Percentiles rank a stretch among this genome's conserved stretches.
Conservation (phyloP, 2,329 filamentous ascomycete genomes). For the Diaporthe humulicola region DNA sequence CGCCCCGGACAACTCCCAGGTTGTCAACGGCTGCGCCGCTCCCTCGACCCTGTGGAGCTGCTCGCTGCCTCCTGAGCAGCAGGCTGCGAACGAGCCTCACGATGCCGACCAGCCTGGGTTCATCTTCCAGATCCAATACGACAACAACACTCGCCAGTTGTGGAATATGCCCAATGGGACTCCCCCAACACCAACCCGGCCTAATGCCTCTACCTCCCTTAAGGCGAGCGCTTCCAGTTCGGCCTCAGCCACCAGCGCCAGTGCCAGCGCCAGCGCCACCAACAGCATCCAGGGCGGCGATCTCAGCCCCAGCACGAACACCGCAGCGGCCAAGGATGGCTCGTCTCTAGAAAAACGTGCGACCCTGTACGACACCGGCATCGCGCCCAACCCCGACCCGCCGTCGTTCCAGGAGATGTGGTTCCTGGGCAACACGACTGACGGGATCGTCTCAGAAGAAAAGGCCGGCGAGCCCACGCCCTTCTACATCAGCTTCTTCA, state of each 20-base stretch:
- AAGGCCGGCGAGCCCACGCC: slow-evolving; percentile 88
- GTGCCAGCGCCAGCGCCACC: slow-evolving; percentile 17
- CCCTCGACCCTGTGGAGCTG: slow-evolving; percentile 89
- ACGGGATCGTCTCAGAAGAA: slow-evolving; percentile 72
- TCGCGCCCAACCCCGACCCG: slow-evolving; percentile 67
- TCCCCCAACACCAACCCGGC: slow-evolving; percentile 42
- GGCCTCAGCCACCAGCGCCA: slow-evolving; percentile 3
- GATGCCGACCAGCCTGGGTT: slow-evolving; percentile 81
- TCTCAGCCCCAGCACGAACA: slow-evolving; percentile 9
- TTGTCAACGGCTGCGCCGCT: slow-evolving; percentile 77
- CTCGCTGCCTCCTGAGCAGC: slow-evolving; percentile 82
- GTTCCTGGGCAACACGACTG: slow-evolving; percentile 90
- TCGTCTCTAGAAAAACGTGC: slow-evolving; percentile 6
- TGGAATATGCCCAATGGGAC: slow-evolving; percentile 62
- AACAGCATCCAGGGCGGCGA: slow-evolving; percentile 17
- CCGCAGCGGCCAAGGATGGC: no score
- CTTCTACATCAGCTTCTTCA: slow-evolving; percentile 84
- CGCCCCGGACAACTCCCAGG: slow-evolving; percentile 74
- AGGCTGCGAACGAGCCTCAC: slow-evolving; percentile 73
- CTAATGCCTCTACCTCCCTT: slow-evolving; percentile 21
- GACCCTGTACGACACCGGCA: slow-evolving; percentile 45
- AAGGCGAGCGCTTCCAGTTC: slow-evolving; percentile 22
- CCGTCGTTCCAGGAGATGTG: slow-evolving; percentile 78
- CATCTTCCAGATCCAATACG: slow-evolving; percentile 81
- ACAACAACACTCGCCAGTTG: slow-evolving; percentile 67